These are phyloP conservation scores for Lophium mytilinum DNA, from an alignment of 495 filamentous ascomycete species.

Conservation along the genomic window DNA sequence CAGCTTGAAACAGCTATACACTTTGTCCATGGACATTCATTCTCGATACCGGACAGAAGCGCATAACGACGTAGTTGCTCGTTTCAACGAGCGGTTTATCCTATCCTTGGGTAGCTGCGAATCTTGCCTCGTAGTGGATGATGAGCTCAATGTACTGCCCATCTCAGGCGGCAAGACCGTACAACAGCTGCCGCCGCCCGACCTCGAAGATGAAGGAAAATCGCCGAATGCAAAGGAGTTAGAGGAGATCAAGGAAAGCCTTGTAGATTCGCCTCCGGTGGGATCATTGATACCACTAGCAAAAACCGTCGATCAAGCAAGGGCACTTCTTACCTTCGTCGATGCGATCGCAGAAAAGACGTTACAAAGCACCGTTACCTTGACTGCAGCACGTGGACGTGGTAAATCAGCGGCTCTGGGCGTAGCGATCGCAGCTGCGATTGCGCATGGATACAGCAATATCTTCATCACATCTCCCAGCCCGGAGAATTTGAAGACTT, in stretches of 20 bases:
- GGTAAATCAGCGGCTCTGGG: conserved; percentile 96
- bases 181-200: conserved; percentile 66
- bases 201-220: conserved; percentile 56
- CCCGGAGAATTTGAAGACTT: conserved; percentile 95
- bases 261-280: conserved; percentile 77
- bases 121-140: conserved; percentile 90
- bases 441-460: conserved; percentile 96
- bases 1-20: conserved; percentile 95
- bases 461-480: conserved; percentile 99
- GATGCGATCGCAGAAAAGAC: conserved; percentile 97
- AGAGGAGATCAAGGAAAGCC: conserved; percentile 75
- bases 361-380: conserved; percentile 79
- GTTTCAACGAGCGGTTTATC: conserved; percentile 98
- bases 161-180: conserved; percentile 94
- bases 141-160: conserved; percentile 94
- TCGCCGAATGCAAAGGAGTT: conserved; percentile 66
- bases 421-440: conserved; percentile 84
- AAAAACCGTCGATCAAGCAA: conserved; percentile 89
- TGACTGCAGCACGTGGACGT: conserved; percentile 90
- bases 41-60: conserved; percentile 95
- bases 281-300: conserved; percentile 77
- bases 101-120: conserved; percentile 91
- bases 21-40: conserved; percentile 95
- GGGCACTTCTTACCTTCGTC: conserved; percentile 87
- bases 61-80: conserved; percentile 86